phyloP scores from a whole-genome alignment of 2,329 filamentous ascomycete species.

The Venturiaceae sp. region DNA sequence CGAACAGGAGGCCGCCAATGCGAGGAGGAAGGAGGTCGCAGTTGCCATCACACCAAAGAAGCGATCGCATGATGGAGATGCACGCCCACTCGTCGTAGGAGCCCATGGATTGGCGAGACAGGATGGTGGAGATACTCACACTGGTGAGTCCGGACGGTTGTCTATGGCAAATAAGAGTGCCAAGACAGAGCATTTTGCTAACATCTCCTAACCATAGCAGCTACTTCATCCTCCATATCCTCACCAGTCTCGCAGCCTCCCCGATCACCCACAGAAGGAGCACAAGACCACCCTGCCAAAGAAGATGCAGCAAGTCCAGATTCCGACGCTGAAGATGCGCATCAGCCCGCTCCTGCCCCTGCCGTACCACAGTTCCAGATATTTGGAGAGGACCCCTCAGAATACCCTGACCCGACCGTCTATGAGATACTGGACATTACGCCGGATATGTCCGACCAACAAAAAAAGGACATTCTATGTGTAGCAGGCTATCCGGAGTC shows the following conservation, averaged over 20 bases:
- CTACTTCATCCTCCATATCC: conserved; percentile 27
- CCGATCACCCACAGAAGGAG: conserved; percentile 38
- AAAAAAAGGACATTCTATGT: conserved; percentile 79
- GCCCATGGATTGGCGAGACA: conserved; percentile 55
- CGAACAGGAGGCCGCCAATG: conserved; percentile 40
- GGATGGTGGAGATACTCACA: conserved; percentile 49
- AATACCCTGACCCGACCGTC: conserved; percentile 82
- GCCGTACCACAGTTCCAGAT: conserved; percentile 66
- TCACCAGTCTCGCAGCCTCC: conserved; percentile 33
- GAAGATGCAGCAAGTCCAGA: conserved; percentile 5
- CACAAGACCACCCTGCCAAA: conserved; percentile 32
- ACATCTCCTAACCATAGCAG: conserved; percentile 12
- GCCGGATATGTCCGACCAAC: conserved; percentile 70
- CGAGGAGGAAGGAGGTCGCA: conserved; percentile 25
- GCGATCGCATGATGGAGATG: conserved; percentile 56
- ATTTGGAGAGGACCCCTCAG: conserved; percentile 85
- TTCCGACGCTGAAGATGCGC: conserved; percentile 43
- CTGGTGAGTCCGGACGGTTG: conserved; percentile 36
- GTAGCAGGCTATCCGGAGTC: conserved; percentile 74
- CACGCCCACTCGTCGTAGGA: conserved; percentile 49
- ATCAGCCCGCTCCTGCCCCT: conserved; percentile 51
- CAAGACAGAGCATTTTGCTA: not conserved
- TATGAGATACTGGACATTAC: conserved; percentile 79
- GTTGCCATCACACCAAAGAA: conserved; percentile 44
- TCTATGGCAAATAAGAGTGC: not conserved